Evolutionary conservation across 2,329 filamentous ascomycete genomes (phyloP), one percentile per base, ranked within the genome.

Genomic region (Pseudocercospora crystallina): DNA sequence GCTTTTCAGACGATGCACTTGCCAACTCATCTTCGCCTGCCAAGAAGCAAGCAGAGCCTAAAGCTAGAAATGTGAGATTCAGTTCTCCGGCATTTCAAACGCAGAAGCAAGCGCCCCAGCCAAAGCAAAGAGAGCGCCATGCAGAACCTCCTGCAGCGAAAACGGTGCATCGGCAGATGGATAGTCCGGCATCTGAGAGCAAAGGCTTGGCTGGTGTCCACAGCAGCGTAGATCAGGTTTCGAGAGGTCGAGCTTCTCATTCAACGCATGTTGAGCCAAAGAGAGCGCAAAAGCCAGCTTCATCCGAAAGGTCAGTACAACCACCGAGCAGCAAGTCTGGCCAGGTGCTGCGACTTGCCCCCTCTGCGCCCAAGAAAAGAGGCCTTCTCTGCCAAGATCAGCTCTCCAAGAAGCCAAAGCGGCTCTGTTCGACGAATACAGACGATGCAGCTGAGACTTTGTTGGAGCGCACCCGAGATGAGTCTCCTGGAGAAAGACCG

Each of bases 331-430:
- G 49, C 32, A 51, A 51, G 45, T 31, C 47, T 15, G 41, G 48
- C 8, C 53, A 52, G 60, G 73, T 68, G 3, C 50, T 76, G 29
- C 70, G 70, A 2, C 58, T 77, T 8, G 63, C 71, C 10, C 60
- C 62, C 5, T 69, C 66, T n/a, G 63, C 65, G 8, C 71, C 68
- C 12, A 69, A 71, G 50, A 73, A 70, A 32, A 74, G 67, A 49
- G 57, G 52, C 15, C 59, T 77, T 10, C 54, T 76, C 0, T 76
- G 73, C 47, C 71, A 76, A 46, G 60, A 69, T n/a, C 57, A 68
- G 13, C 59, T 62, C 5, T 34, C 53, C 2, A 53, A 55, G 26
- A 59, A 60, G 15, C 50, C 53, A 2, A 56, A 43, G 36, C 42
- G 47, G 17, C 40, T 45, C 1, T 47, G 51, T n/a, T 59, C 59